Conservation (phyloP, 768 basidiomycete genomes). For the Podaxis sp. region DNA sequence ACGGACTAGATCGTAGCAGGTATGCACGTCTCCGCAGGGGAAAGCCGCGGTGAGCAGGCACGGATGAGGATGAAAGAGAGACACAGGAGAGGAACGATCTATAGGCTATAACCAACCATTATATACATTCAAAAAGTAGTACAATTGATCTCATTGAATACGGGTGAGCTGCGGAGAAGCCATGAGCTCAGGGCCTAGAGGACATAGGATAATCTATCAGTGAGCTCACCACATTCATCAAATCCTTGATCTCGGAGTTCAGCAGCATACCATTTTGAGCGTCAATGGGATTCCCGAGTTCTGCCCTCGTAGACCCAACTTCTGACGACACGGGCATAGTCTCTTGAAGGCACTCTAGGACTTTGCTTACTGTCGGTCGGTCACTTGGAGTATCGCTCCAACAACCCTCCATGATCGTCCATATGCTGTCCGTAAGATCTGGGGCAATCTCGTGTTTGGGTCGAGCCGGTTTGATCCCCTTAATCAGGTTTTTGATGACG, state of each 20-base stretch:
- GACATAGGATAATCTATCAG: no score
- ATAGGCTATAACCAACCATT: no score
- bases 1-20: no score
- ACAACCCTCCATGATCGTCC: background rate
- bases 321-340: background rate
- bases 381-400: background rate
- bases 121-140: no score
- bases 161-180: no score
- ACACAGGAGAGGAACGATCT: no score
- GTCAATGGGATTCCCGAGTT: background rate
- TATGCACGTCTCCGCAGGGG: no score
- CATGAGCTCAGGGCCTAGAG: no score
- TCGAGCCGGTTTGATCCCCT: background rate
- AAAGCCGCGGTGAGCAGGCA: no score
- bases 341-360: background rate
- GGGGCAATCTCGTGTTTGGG: background rate
- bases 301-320: background rate
- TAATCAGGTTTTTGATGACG: background rate
- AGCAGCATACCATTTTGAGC: background rate
- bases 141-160: no score
- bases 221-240: background rate
- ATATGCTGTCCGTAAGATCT: conserved; percentile 1
- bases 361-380: background rate
- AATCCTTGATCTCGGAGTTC: background rate
- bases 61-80: no score